Evolutionary conservation across 1,284 basidiomycete species (phyloP).

Genomic region (Sporisorium reilianum): DNA sequence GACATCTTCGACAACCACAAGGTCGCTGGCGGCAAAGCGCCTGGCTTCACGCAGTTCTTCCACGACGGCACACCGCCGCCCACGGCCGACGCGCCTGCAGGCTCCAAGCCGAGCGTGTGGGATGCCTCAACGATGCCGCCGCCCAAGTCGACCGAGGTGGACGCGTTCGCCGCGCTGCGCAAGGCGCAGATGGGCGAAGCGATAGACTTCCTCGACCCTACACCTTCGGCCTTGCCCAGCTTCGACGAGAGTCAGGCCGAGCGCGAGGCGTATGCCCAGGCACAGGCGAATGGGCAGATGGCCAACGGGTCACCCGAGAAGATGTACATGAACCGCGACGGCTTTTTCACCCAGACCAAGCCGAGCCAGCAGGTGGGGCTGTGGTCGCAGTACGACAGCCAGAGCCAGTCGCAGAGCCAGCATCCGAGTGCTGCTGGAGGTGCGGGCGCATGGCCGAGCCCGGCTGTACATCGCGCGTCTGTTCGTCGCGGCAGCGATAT

Average conservation of each 20-base stretch:
- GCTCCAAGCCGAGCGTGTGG: slow-evolving; percentile 18
- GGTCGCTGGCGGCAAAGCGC: slow-evolving; percentile 35
- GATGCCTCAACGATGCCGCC: slow-evolving; percentile 58
- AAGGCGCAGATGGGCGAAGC: slow-evolving; percentile 53
- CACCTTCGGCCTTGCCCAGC: slow-evolving; percentile 52
- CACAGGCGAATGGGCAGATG: slow-evolving; percentile 13
- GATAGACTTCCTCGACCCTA: slow-evolving; percentile 45
- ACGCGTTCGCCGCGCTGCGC: slow-evolving; percentile 63
- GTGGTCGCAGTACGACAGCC: slow-evolving; percentile 38
- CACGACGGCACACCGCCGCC: slow-evolving; percentile 46
- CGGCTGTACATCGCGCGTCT: slow-evolving; percentile 10
- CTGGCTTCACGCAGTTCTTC: slow-evolving; percentile 57
- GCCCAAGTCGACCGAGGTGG: slow-evolving; percentile 52
- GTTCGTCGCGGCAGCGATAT: slow-evolving; percentile 16
- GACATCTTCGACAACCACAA: slow-evolving; percentile 59
- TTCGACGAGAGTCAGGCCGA: slow-evolving; percentile 57
- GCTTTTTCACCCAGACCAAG: slow-evolving; percentile 67
- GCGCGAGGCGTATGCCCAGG: slow-evolving; percentile 34
- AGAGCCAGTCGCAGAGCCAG: slow-evolving; percentile 36
- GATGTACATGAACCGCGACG: slow-evolving; percentile 64
- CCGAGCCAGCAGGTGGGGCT: slow-evolving; percentile 35
- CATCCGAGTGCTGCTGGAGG: neutral
- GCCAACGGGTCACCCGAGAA: slow-evolving; percentile 32
- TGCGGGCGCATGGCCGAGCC: slow-evolving; percentile 15
- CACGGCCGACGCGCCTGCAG: neutral